Conservation (phyloP, 73 alveolate species). For the Paramecium caudatum region DNA sequence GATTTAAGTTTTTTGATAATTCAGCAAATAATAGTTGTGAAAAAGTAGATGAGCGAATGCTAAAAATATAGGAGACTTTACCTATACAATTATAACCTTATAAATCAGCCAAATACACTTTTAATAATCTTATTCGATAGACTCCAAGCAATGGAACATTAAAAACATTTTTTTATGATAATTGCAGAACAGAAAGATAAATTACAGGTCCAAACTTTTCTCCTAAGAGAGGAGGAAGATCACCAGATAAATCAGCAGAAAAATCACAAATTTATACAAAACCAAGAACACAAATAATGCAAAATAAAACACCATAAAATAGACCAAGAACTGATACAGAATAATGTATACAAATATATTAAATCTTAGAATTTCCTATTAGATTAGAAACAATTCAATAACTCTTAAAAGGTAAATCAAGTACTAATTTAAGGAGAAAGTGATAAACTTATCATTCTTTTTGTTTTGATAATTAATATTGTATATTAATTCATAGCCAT, state of each 20-base stretch:
- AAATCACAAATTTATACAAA: neutral
- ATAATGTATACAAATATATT: neutral
- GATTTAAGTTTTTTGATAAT: neutral
- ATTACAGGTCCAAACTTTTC: neutral
- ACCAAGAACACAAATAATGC: neutral
- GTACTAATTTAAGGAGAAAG: slow-evolving; percentile 9
- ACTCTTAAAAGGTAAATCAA: slow-evolving; percentile 24
- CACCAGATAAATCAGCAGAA: slow-evolving; percentile 48
- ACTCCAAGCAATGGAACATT: neutral
- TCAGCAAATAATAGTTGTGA: slow-evolving; percentile 16
- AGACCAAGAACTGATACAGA: slow-evolving; percentile 58
- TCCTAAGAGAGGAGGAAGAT: neutral
- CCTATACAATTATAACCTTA: slow-evolving; percentile 57
- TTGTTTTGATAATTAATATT: no score
- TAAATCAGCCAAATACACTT: slow-evolving; percentile 31
- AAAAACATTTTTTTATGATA: slow-evolving; percentile 51
- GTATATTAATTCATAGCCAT: neutral
- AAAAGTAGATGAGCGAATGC: neutral
- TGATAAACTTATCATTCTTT: slow-evolving; percentile 37
- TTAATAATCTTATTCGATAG: neutral
- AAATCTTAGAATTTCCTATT: slow-evolving; percentile 3
- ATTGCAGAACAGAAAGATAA: slow-evolving; percentile 31
- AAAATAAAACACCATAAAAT: slow-evolving; percentile 40
- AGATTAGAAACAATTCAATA: slow-evolving; percentile 53
- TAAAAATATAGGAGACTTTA: neutral